Base-by-base conservation (phyloP, 2,329 filamentous ascomycete species). In the Colletotrichum eleusines region DNA sequence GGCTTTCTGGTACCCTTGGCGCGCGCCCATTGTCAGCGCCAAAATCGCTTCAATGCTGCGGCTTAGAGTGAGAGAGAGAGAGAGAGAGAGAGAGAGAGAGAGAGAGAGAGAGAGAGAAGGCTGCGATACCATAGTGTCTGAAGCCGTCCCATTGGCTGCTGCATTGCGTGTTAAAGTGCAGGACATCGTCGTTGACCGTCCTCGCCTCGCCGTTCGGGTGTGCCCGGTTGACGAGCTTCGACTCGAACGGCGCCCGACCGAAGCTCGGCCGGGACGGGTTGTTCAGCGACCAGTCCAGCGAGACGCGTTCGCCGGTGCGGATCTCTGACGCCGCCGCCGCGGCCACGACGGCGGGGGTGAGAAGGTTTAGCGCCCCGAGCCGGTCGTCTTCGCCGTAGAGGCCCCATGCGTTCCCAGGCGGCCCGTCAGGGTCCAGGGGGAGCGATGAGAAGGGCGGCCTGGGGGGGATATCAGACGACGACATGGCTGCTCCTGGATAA, bases 401-500 rank as follows among this genome's bases (percentile, higher is more conserved):
- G 0, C 86, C 86, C 87, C 87, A 89, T 7, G 87, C 85, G 67
- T 89, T 89, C 9, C 85, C 84, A 3, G 77, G 80, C 8, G 86
- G 86, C 0, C 85, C 86, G 66, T 81, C 76, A 57, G 84, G 83
- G 66, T 82, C 81, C 1, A 89, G 80, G 0, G 86, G 86, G 0
- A 89, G 83, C 3, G 81, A 69, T 12, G 60, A 72, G 60, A 72
- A 72, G 5, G 69, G 66, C 23, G 69, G 69, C 9, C 69, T 40
- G 1, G 38, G n/a, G 9, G 46, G 40, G 12, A 14, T 1, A 7
- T 31, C 8, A 4, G 54, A 18, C 2, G 58, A 48, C 23, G 69
- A 26, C 66, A 72, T 72, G 33, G 16, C 54, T 33, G 11, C 3
- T 54, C 2, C 6, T 16, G 20, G 12, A 6, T 0, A 6, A 38